Evolutionary conservation across 345 rosid genomes (phyloP), one percentile per base, ranked within the genome.

Genomic region (Pistacia atlantica): DNA sequence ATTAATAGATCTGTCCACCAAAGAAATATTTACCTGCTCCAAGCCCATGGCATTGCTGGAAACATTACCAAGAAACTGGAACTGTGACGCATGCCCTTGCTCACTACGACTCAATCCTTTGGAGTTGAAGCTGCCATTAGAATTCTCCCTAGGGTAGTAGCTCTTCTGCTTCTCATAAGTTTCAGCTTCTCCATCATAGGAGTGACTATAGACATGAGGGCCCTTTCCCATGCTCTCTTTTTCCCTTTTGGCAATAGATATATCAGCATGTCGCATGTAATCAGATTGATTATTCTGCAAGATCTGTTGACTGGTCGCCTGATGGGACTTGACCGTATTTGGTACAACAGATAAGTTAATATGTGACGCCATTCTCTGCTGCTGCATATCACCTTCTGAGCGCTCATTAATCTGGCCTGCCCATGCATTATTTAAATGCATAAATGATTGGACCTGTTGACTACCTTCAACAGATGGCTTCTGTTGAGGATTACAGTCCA

Each of bases 371-470:
- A 62, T 68, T 77, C 68, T 73, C 74, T 64, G 77, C 63, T 71
- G 77, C 38, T 78, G 72, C 20, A 46, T 55, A 65, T 70, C 73
- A 67, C 65, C 69, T 62, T 77, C 77, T 45, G 84, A 35, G 69
- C 70, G 83, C 62, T 75, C 78, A 73, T 80, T 77, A 70, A 69
- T 78, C 80, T 77, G 89, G 69, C 83, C 78, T 14, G 81, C 68
- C 89, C 87, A 86, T 63, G 82, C 51, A 75, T 83, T 85, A 69
- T 82, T 79, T 35, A 72, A 78, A 67, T 74, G 86, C 66, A 83
- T 62, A 42, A 74, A 77, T 48, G 78, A 55, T 65, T 83, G 89
- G 67, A 61, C 72, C 73, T 79, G 87, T 57, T 79, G 84, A 78
- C 67, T 79, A 69, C 69, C 78, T 46, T 74, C 81, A 70, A 71